phyloP scores from a whole-genome alignment of 1,139 yeast species.

The Yamadazyma diddensiae region DNA sequence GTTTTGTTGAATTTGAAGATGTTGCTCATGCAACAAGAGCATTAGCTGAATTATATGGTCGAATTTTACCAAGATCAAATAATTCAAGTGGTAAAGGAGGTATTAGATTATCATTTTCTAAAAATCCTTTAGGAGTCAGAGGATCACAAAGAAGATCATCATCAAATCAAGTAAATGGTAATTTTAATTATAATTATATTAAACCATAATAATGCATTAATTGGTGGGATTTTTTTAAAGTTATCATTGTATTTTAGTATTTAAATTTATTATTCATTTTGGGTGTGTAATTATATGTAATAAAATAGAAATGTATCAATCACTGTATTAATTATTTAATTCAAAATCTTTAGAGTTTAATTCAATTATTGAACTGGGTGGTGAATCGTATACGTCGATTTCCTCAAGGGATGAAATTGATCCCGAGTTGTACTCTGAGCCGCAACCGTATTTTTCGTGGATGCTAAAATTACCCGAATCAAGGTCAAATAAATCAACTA shows the following conservation, averaged over 20 bases:
- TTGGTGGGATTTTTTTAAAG: neutral
- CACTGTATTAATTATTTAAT: neutral
- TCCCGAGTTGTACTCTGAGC: neutral
- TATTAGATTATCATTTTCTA: slow-evolving; percentile 86
- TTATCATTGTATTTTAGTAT: slow-evolving; percentile 9
- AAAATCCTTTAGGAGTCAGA: slow-evolving; percentile 94
- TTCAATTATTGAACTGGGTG: neutral
- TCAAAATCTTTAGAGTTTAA: neutral
- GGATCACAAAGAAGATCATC: slow-evolving; percentile 56
- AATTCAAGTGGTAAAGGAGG: slow-evolving; percentile 87
- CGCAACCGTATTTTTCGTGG: neutral
- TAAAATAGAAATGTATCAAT: slow-evolving; percentile 12
- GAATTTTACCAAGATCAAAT: slow-evolving; percentile 68
- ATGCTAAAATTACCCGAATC: slow-evolving; percentile 1
- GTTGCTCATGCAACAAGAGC: slow-evolving; percentile 93
- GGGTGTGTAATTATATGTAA: slow-evolving; percentile 12
- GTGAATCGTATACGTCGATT: neutral
- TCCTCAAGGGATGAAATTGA: neutral
- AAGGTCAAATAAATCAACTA: neutral
- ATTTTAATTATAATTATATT: slow-evolving; percentile 12
- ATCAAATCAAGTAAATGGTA: slow-evolving; percentile 28
- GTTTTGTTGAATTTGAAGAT: slow-evolving; percentile 97
- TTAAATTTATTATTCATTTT: slow-evolving; percentile 4
- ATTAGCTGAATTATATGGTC: slow-evolving; percentile 87
- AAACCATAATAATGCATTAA: no score